Conservation (phyloP, 2,329 filamentous ascomycete genomes). For the Fusarium falciforme region DNA sequence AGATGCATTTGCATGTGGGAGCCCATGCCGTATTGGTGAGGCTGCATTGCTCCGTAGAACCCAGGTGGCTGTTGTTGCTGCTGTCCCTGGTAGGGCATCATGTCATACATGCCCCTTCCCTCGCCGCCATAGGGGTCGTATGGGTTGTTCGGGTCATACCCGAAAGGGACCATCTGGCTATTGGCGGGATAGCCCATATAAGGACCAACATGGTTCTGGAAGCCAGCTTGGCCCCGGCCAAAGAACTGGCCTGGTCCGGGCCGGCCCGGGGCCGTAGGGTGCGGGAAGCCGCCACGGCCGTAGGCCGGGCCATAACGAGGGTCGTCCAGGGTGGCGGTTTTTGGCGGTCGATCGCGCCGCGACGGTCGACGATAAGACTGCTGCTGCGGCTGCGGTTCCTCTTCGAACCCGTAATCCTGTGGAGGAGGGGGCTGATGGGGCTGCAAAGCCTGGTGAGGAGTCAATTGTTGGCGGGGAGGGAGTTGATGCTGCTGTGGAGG, state of each 20-base stretch:
- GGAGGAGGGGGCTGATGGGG: slow-evolving; percentile 50
- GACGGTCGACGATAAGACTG: slow-evolving; percentile 31
- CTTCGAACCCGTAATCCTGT: slow-evolving; percentile 45
- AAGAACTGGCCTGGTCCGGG: slow-evolving; percentile 43
- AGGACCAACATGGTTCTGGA: slow-evolving; percentile 60
- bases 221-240: slow-evolving; percentile 51
- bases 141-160: slow-evolving; percentile 51
- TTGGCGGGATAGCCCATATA: slow-evolving; percentile 54
- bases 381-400: slow-evolving; percentile 23
- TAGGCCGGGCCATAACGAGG: slow-evolving; percentile 64
- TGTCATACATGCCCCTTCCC: slow-evolving; percentile 56
- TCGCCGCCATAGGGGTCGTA: slow-evolving; percentile 56
- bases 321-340: slow-evolving; percentile 72
- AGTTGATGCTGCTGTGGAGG: slow-evolving; percentile 43
- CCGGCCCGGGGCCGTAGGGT: slow-evolving; percentile 22
- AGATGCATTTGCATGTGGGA: slow-evolving; percentile 55
- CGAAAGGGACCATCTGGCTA: slow-evolving; percentile 62
- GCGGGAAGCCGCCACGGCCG: slow-evolving; percentile 52
- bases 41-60: slow-evolving; percentile 47
- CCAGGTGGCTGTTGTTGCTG: slow-evolving; percentile 40
- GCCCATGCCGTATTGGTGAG: slow-evolving; percentile 45
- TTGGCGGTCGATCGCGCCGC: slow-evolving; percentile 34
- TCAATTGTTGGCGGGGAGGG: slow-evolving; percentile 49
- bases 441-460: slow-evolving; percentile 50
- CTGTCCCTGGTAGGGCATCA: slow-evolving; percentile 60